These are phyloP conservation scores for Claviceps sp. DNA, from an alignment of 2,329 filamentous ascomycete species.

Conservation along the genomic window DNA sequence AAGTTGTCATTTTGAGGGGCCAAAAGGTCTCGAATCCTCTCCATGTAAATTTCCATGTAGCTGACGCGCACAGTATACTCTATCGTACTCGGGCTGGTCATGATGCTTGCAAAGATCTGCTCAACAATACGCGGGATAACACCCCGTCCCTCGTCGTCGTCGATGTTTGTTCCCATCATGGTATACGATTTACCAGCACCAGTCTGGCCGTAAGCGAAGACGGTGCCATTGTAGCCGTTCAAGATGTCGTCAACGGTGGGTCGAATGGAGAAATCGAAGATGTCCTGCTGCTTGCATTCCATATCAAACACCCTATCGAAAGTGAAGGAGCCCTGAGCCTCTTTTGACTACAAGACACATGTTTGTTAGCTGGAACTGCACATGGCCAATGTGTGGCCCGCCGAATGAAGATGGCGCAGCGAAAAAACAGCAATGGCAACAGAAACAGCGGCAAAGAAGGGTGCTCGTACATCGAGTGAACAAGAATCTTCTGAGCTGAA, in stretches of 20 bases:
- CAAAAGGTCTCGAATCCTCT: conserved; percentile 86
- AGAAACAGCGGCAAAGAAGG: neutral
- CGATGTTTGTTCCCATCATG: conserved; percentile 74
- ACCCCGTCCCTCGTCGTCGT: conserved; percentile 75
- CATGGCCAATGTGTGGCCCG: neutral
- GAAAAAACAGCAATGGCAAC: neutral
- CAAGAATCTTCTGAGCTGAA: conserved; percentile 88
- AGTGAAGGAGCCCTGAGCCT: conserved; percentile 76
- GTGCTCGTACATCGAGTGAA: conserved; percentile 52
- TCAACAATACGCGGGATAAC: conserved; percentile 95
- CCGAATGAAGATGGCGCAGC: neutral
- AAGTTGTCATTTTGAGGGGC: conserved; percentile 91
- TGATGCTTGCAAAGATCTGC: conserved; percentile 92
- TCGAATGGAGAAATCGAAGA: conserved; percentile 96
- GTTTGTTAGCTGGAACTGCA: conserved; percentile 11
- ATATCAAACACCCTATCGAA: conserved; percentile 98
- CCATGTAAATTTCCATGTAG: conserved; percentile 99
- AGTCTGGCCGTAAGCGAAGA: conserved; percentile 97
- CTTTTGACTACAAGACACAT: conserved; percentile 51
- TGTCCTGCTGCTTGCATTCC: conserved; percentile 76
- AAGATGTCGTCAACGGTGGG: conserved; percentile 95
- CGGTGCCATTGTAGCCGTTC: conserved; percentile 97
- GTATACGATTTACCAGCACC: conserved; percentile 98
- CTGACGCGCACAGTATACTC: conserved; percentile 98
- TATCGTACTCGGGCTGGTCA: conserved; percentile 82